Evolutionary conservation across 2,329 filamentous ascomycete genomes (phyloP), one percentile per base, ranked within the genome.

Genomic region (Phyllosticta paracitricarpa): DNA sequence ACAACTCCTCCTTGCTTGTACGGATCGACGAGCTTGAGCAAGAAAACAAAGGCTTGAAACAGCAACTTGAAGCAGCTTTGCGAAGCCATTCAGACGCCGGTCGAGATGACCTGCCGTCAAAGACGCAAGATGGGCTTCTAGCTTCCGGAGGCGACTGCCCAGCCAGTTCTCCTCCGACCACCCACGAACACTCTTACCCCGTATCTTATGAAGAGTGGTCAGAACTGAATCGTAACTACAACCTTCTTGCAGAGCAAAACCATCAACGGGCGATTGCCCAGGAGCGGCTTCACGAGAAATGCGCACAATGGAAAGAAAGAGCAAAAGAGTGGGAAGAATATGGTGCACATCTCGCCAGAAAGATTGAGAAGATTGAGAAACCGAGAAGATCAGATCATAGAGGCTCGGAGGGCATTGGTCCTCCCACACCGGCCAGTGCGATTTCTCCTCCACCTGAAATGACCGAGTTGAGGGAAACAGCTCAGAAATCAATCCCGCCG

Each of bases 21-120:
- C 52, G 54, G 7, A 53, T 61, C 22, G 55, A 61, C 25, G 33
- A 61, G 22, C 48, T 63, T 25, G 58, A 63, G 48, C 22, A 52
- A 19, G 53, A 9, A 67, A 67, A 57, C 56, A 59, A 12, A 59
- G 66, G 28, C 35, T 68, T 33, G 59, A 67, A 58, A 63, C 59
- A 56, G 33, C 63, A 54, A 26, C 62, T 33, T 51, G 63, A 14
- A 10, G 33, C 56, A 5, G 25, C 62, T 10, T 55, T 57, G 17
- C 25, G 57, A 19, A 8, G 19, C 12, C 12, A 19, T 2, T 24
- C 33, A 12, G 4, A 10, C 35, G 35, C 10, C 30, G n/a, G 19
- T 3, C 53, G 22, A 24, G n/a, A 6, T 10, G 25, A 55, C 6
- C 35, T 22, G 5, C 9, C 10, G 30, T 25, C 53, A 6, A 40